Evolutionary conservation across 352 stramenopile species (phyloP), one percentile per base, ranked within the genome.

Genomic region (Phytophthora nicotianae): DNA sequence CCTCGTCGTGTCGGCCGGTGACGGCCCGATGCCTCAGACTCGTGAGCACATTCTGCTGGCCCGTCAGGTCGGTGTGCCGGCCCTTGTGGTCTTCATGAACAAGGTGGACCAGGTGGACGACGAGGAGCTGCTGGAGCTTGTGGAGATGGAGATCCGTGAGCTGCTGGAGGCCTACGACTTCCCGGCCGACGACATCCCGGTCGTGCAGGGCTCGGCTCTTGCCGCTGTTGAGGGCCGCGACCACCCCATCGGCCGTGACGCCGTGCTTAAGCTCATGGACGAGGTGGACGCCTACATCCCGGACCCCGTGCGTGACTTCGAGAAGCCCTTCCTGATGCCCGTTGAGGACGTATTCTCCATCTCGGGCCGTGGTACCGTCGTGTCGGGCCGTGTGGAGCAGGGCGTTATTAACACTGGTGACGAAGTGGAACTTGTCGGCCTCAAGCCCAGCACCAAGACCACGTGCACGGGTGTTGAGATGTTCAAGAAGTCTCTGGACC

Each of bases 281-380:
- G 77, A 90, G 24, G 91, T 93, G 29, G 84, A 92, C 53, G 58
- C 69, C 7, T 88, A 92, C 70, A 98, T 98, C 60, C 88, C 87
- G 14, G 85, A 93, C 70, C 95, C 90, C 2, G 68, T 77, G 13
- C 86, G 96, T 54, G 86, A 96, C 54, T 81, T 98, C 38, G 97
- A 99, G 67, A 99, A 99, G 81, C 79, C 90, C 13, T 99, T 99
- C 74, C 80, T 98, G 37, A 98, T 99, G 91, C 94, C 96, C 14
- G 80, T 99, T 42, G 96, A 99, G 77, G 96, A 99, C 75, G 95
- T 98, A 0, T 99, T 99, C 72, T 97, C 85, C 20, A 99, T 99
- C 79, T 84, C 90, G n/a, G 97, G 97, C 48, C 90, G 96, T 76
- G 97, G 97, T 58, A 99, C 97, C n/a, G 97, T 99, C 33, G 96